Percentiles rank a stretch among this genome's conserved stretches.
Conservation (phyloP, 768 basidiomycete genomes). For the Tulasnella calospora region DNA sequence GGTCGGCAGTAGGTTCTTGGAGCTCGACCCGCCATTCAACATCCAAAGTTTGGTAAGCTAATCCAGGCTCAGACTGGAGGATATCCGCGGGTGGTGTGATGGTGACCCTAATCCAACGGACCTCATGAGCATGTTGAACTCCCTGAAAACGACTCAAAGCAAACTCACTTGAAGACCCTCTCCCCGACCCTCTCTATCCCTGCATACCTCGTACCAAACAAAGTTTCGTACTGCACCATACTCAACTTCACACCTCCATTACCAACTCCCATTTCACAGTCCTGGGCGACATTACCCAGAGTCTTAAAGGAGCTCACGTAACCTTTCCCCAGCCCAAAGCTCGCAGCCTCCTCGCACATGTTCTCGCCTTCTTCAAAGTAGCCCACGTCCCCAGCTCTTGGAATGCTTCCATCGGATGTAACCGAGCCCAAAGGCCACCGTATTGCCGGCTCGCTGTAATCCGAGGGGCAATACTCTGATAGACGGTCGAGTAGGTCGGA, state of each 20-base stretch:
- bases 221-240: background rate
- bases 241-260: background rate
- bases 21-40: background rate
- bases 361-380: background rate
- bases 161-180: background rate
- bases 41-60: background rate
- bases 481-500: background rate
- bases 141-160: background rate
- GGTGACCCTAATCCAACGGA: background rate
- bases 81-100: background rate
- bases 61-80: background rate
- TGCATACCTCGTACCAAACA: background rate
- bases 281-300: background rate
- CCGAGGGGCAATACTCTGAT: background rate
- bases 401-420: background rate
- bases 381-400: background rate
- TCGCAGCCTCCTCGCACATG: background rate
- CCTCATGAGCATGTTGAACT: background rate
- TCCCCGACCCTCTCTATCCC: background rate
- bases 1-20: background rate
- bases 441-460: background rate
- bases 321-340: background rate
- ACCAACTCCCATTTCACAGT: background rate
- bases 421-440: background rate
- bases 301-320: background rate